phyloP scores from a whole-genome alignment of 495 filamentous ascomycete species.

The Xanthoparmelia taractica region DNA sequence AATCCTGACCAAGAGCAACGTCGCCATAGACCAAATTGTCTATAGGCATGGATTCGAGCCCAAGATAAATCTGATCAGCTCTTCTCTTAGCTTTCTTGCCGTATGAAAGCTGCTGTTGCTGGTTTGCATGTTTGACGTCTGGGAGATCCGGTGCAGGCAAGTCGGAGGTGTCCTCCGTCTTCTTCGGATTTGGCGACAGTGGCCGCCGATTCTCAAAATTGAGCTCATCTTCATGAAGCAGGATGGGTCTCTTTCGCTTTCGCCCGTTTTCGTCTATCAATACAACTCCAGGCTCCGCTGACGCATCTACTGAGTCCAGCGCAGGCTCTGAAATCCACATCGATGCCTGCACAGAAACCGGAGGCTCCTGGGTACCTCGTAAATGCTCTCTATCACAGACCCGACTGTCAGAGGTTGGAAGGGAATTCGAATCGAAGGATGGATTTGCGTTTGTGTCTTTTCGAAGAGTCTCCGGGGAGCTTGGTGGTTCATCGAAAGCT shows the following conservation, averaged over 20 bases:
- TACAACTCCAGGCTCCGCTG: slow-evolving; percentile 9
- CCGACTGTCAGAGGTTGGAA: background rate
- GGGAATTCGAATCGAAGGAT: background rate
- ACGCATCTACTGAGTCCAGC: background rate
- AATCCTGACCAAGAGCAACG: slow-evolving; percentile 26
- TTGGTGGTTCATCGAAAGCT: background rate
- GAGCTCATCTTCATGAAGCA: slow-evolving; percentile 13
- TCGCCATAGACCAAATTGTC: slow-evolving; percentile 38
- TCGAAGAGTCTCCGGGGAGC: background rate
- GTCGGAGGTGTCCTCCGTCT: background rate
- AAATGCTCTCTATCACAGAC: background rate
- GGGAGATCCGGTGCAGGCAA: background rate
- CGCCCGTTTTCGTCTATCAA: slow-evolving; percentile 35
- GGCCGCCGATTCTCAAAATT: background rate
- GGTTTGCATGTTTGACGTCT: background rate
- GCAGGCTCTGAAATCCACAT: too few species aligned
- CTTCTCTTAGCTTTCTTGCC: slow-evolving; percentile 13
- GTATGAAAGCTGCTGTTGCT: background rate
- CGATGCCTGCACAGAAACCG: background rate
- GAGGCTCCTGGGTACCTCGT: background rate
- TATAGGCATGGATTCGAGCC: slow-evolving; percentile 27
- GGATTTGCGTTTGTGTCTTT: background rate
- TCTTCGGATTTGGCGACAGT: background rate
- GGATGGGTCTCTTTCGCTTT: slow-evolving; percentile 35
- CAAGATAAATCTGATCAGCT: slow-evolving; percentile 28